Base-by-base conservation (phyloP, 805 yeast genomes). In the Lipomyces kockii region DNA sequence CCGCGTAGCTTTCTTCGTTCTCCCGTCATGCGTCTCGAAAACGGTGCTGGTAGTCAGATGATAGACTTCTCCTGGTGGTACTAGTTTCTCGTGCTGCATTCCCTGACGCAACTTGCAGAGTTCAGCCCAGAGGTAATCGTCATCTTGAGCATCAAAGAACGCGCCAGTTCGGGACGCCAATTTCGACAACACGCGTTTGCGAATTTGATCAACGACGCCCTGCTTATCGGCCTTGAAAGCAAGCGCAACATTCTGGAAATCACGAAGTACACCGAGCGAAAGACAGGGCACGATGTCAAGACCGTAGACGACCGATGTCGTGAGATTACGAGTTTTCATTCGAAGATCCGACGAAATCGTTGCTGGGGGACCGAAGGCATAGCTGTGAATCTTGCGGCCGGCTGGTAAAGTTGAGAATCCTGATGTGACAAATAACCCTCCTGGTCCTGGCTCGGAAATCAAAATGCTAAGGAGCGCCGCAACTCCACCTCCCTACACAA, bases 1-100 rank as follows among this genome's bases (percentile, higher is more conserved):
- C 46, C 76, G 55, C 17, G 74, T 71, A 2, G 78, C 78, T 57
- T 68, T 69, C 58, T 61, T 62, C 32, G 75, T 72, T 17, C 72
- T 68, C 6, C 75, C 75, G 29, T 68, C 71, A 58, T 74, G 76
- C 3, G 72, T 67, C 58, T 73, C 74, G 51, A 75, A 73, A 17
- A 77, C 71, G 2, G 75, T 72, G 49, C 71, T 71, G n/a, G 77
- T 72, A 22, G 74, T 72, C 49, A 77, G 53, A 54, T 77, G 78
- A 61, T 75, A 76, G 11, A 77, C 74, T n/a, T 73, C 72, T 1
- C 80, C 80, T 0, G 80, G 80, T 5, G 80, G 79, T 1, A 76
- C 74, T 12, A 77, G 73, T 64, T 77, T 77, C 62, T 77, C 79
- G 61, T 70, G 70, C 46, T 70, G 70, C 80, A 77, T 77, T 14